Evolutionary conservation across 257 asterid species (phyloP), one percentile per base, ranked within the genome.

Genomic region (Nicotiana benthamiana): DNA sequence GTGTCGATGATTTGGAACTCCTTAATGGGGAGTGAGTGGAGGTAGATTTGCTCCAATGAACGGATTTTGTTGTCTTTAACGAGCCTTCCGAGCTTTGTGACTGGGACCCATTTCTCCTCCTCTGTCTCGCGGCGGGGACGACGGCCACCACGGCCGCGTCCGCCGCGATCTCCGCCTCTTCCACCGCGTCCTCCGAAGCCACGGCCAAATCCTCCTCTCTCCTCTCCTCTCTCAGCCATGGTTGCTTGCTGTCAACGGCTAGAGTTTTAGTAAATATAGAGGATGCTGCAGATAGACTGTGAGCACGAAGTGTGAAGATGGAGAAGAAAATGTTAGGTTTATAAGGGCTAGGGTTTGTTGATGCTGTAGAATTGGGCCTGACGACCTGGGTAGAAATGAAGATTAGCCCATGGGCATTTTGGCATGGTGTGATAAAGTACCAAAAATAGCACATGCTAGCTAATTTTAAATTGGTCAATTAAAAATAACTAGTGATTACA

Each of bases 21-120:
- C 83, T 93, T 93, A 85, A 93, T 90, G 5, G 98, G 98, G 27
- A 93, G 93, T 0, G 98, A 93, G 81, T 93, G 98, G 36, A 93
- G 93, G 85, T 93, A 93, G 77, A 93, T 92, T 70, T 93, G 97
- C 80, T 93, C 97, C 10, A 93, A 1, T 0, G 97, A 90, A 9
- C 81, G 83, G 89, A 93, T 93, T 61, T 87, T 92, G 0, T 89
- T 88, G 30, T 92, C 97, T 4, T 86, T 86, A 5, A 93, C 97
- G 32, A 93, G 67, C 15, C 97, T 89, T 6, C 97, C 97, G 5
- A 93, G 94, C 80, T 93, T 93, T 0, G 98, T 93, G 18, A 88
- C 92, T 1, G 98, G 98, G 22, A 93, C 98, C 98, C 98, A 93
- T 67, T 92, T 92, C 83, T 93, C 96, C 83, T 93, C 98, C 82